phyloP scores from a whole-genome alignment of 441 rosid genomes.

The Biscutella laevigata region DNA sequence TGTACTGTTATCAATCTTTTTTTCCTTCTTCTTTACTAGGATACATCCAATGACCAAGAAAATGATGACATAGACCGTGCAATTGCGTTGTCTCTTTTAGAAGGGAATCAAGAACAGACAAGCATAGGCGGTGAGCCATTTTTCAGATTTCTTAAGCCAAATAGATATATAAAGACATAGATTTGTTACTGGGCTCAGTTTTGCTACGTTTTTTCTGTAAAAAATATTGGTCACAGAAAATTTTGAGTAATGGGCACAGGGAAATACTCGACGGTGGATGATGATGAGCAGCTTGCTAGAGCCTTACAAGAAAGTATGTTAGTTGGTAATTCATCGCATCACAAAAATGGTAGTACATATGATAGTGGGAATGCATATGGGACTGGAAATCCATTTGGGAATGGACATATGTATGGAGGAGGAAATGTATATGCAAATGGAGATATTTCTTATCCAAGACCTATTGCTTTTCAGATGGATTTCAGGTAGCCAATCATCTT shows the following conservation, averaged over 20 bases:
- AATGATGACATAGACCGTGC: conserved; percentile 74
- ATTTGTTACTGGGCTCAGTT: neutral
- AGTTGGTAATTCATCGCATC: conserved; percentile 37
- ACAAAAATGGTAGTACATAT: conserved; percentile 27
- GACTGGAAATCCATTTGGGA: conserved; percentile 21
- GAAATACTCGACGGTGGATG: conserved; percentile 39
- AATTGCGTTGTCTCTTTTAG: conserved; percentile 66
- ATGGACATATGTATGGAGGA: conserved; percentile 30
- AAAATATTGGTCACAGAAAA: too few species aligned
- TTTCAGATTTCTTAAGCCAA: neutral
- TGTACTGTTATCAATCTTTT: neutral
- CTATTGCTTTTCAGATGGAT: conserved; percentile 35
- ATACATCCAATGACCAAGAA: conserved; percentile 43
- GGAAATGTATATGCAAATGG: conserved; percentile 26
- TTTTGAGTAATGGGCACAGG: conserved; percentile 34
- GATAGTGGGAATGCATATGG: conserved; percentile 25
- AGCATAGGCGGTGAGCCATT: conserved; percentile 43
- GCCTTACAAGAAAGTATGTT: conserved; percentile 61
- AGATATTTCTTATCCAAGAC: conserved; percentile 31
- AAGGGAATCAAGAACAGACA: conserved; percentile 44
- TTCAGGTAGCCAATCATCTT: conserved; percentile 27
- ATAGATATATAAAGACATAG: neutral
- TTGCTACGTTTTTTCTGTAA: neutral
- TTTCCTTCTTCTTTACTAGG: conserved; percentile 31
- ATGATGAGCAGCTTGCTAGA: conserved; percentile 70